phyloP scores from a whole-genome alignment of 441 rosid species.

The Erysimum cheiri region DNA sequence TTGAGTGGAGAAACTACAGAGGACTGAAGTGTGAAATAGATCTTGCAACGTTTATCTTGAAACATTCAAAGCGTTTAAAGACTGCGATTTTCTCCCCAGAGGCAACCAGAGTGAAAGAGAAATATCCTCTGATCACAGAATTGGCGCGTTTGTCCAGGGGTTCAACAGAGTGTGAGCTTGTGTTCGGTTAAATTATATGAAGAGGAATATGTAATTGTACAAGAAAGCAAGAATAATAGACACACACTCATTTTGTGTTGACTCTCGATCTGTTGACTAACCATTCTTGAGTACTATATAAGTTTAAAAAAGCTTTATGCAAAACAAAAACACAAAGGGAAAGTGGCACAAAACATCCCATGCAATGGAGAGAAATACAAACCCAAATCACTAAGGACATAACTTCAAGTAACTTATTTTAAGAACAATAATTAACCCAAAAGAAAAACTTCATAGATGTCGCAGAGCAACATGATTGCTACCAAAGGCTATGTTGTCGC shows the following conservation, averaged over 20 bases:
- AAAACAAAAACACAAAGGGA: not conserved
- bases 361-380: not conserved
- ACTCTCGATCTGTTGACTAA: too few relatives aligned
- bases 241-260: too few relatives aligned
- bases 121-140: not conserved
- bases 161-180: conserved; percentile 3
- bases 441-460: too few relatives aligned
- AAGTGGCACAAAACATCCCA: not conserved
- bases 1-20: conserved; percentile 8
- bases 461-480: too few relatives aligned
- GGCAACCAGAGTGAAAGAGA: not conserved
- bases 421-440: too few relatives aligned
- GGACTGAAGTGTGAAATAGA: not conserved
- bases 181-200: not conserved
- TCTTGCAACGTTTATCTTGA: not conserved
- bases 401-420: too few relatives aligned
- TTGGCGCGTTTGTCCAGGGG: conserved; percentile 4
- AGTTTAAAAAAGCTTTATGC: not conserved
- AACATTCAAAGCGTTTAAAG: not conserved
- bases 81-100: not conserved
- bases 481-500: too few relatives aligned
- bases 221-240: too few relatives aligned
- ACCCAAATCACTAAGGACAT: too few relatives aligned
- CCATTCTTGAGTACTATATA: too few relatives aligned
- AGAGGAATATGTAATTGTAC: too few relatives aligned